Conservation (phyloP, 176 grass and related monocot genomes). For the Poa annua region DNA sequence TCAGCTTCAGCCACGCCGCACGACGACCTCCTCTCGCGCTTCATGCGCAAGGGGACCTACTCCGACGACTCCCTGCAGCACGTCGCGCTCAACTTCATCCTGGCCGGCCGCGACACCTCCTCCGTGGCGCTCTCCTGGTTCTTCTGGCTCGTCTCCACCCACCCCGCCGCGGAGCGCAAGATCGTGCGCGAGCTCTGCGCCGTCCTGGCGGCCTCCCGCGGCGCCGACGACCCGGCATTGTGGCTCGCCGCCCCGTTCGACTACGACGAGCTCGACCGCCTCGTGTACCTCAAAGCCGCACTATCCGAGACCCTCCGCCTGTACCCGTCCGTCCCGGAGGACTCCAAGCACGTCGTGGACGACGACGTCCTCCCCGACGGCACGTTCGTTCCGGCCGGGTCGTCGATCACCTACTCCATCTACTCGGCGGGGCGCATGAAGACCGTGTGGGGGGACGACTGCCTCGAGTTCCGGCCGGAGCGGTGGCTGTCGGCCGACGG, state of each 20-base stretch:
- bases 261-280: conserved; percentile 86
- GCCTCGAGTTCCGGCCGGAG: conserved; percentile 88
- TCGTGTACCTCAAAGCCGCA: conserved; percentile 93
- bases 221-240: conserved; percentile 46
- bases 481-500: conserved; percentile 84
- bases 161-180: conserved; percentile 59
- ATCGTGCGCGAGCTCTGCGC: conserved; percentile 81
- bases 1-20: conserved; percentile 36
- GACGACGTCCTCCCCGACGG: conserved; percentile 89
- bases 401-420: conserved; percentile 92
- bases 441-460: conserved; percentile 84
- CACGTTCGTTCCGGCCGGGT: conserved; percentile 82
- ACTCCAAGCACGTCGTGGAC: conserved; percentile 89
- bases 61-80: conserved; percentile 87
- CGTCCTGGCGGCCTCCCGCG: conserved; percentile 68
- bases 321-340: conserved; percentile 94
- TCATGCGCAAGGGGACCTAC: conserved; percentile 94
- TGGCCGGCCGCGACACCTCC: conserved; percentile 97
- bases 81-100: conserved; percentile 98
- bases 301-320: conserved; percentile 89
- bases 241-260: conserved; percentile 67
- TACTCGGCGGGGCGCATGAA: conserved; percentile 95
- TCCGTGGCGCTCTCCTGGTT: conserved; percentile 96
- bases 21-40: conserved; percentile 94
- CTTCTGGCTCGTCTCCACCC: conserved; percentile 97